Evolutionary conservation across 2,329 filamentous ascomycete species (phyloP).

Genomic region (Arachnomyces sp.): DNA sequence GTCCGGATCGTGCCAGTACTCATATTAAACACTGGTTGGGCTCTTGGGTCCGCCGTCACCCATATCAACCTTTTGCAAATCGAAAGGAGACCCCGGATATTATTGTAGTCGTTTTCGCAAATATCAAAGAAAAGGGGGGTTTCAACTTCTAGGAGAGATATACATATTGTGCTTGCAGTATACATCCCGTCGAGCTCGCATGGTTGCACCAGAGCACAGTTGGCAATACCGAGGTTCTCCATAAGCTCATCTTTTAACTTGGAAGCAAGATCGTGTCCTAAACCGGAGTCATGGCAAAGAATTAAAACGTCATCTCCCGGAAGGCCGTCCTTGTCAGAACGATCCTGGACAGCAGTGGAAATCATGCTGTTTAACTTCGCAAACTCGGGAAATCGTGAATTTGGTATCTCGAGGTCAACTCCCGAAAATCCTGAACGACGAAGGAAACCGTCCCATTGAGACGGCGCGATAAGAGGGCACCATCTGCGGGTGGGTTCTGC

Average conservation of each 20-base stretch:
- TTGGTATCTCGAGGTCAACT: conserved; percentile 8
- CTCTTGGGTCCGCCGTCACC: conserved; percentile 24
- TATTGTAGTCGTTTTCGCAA: conserved; percentile 18
- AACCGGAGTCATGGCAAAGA: background rate
- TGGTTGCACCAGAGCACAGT: conserved; percentile 12
- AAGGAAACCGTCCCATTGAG: conserved; percentile 8
- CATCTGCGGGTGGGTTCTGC: conserved; percentile 10
- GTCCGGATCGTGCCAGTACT: conserved; percentile 27
- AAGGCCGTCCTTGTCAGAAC: background rate
- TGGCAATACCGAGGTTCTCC: conserved; percentile 2
- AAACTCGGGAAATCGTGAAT: conserved; percentile 10
- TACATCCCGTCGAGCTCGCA: conserved; percentile 13
- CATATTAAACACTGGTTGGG: conserved; percentile 23
- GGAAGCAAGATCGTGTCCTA: conserved; percentile 2
- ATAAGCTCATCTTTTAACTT: conserved; percentile 4
- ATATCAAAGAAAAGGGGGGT: conserved; percentile 14
- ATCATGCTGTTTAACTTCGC: conserved; percentile 14
- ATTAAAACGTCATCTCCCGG: conserved; percentile 2
- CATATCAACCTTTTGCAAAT: conserved; percentile 24
- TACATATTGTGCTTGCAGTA: conserved; percentile 14
- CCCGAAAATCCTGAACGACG: conserved; percentile 9
- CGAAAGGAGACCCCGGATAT: conserved; percentile 20
- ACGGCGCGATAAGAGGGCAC: conserved; percentile 7
- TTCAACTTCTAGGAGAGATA: conserved; percentile 16
- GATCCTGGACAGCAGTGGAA: conserved; percentile 8